phyloP scores from a whole-genome alignment of 2,329 filamentous ascomycete genomes.

The Penicillium sp. region DNA sequence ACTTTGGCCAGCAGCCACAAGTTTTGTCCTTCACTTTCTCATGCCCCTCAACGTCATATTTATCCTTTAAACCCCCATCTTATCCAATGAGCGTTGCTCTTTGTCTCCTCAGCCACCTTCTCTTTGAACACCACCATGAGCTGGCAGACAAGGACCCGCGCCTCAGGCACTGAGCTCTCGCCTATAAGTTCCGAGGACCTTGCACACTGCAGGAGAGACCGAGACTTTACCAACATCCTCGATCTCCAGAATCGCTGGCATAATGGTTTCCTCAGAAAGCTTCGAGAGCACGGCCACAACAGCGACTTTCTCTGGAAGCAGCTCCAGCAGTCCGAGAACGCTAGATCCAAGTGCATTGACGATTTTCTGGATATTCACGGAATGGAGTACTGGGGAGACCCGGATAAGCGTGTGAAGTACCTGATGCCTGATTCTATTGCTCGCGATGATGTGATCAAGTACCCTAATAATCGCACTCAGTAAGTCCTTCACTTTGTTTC shows the following conservation, averaged over 20 bases:
- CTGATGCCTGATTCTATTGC: slow-evolving; percentile 26
- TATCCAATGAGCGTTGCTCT: not conserved
- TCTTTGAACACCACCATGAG: not conserved
- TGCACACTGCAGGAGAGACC: slow-evolving; percentile 14
- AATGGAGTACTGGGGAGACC: slow-evolving; percentile 29
- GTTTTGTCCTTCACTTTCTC: not conserved
- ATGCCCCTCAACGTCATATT: not conserved
- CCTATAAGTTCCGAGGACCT: slow-evolving; percentile 1
- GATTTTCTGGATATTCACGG: slow-evolving; percentile 26
- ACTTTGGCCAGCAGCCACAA: not conserved
- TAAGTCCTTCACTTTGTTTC: slow-evolving; percentile 18
- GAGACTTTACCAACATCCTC: slow-evolving; percentile 29
- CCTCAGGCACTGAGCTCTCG: not conserved
- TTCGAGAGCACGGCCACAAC: slow-evolving; percentile 19
- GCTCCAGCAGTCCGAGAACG: slow-evolving; percentile 13
- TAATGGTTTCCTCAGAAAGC: slow-evolving; percentile 19
- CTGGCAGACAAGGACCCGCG: not conserved
- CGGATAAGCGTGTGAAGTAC: slow-evolving; percentile 23
- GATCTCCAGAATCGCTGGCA: slow-evolving; percentile 27
- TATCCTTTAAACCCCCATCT: not conserved
- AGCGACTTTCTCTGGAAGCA: slow-evolving; percentile 19
- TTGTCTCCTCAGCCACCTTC: not conserved
- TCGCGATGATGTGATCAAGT: slow-evolving; percentile 21
- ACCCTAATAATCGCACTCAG: slow-evolving; percentile 26
- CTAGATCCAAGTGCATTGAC: slow-evolving; percentile 19